Base-by-base conservation (phyloP, 805 yeast species). In the Komagataella kurtzmanii region DNA sequence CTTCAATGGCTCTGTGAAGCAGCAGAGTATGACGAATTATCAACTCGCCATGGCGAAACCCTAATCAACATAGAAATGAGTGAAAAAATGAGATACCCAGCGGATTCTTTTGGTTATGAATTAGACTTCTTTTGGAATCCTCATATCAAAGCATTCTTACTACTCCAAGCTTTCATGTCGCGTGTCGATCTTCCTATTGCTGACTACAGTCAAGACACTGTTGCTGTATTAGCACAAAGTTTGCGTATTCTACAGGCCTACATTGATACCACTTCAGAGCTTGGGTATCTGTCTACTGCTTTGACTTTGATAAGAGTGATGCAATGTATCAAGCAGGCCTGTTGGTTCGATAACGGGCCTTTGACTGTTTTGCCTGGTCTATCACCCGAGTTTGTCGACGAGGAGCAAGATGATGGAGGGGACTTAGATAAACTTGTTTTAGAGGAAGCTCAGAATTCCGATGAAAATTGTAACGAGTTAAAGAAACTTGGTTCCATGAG, bases 41-140 rank as follows among this genome's bases (percentile, higher is more conserved):
- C 97, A 1, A 87, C 93, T 1, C 75, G 97, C 55, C 97, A 90
- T 63, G 95, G 95, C 23, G 97, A 89, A 66, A 96, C 88, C 58
- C 71, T 88, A 52, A 80, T 87, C 67, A 89, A 89, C 66, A 79
- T 78, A 67, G 96, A 88, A 61, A 73, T 90, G 74, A 85, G 95
- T 1, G 80, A 80, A 54, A 79, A 79, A 49, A 78, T 86, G 72
- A 72, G 88, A 50, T 89, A 76, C 58, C 72, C 75, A 1, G 81
- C 77, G 0, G 79, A 75, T 55, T 82, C 77, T 58, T 63, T 79
- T 57, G 71, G 73, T n/a, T 69, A 73, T 52, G 83, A 79, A 55
- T 30, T 30, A 30, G 40, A 30, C 14, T 75, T 76, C 55, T 81
- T 88, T 66, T 88, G 93, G 83, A 95, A 89, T 62, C 93, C 95